These are phyloP conservation scores for Candida tropicalis DNA, from an alignment of 1,139 yeast species.

Conservation along the genomic window DNA sequence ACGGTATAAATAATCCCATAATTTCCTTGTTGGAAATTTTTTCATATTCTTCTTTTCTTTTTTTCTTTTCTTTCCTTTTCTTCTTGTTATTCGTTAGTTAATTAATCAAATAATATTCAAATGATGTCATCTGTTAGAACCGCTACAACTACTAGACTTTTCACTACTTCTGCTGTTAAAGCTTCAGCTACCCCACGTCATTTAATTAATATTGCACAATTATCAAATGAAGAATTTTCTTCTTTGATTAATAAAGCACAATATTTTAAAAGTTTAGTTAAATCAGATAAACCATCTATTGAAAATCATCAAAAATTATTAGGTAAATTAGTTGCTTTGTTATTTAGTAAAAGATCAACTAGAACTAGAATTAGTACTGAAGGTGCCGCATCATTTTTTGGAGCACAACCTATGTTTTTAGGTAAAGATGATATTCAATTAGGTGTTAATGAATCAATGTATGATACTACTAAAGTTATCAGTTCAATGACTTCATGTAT, in stretches of 20 bases:
- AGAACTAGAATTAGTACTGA: conserved; percentile 93
- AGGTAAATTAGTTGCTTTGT: conserved; percentile 81
- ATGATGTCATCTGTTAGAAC: conserved; percentile 15
- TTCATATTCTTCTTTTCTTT: not conserved
- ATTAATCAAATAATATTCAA: not conserved
- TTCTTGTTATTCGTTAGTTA: not conserved
- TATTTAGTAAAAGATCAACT: conserved; percentile 90
- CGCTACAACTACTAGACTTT: conserved; percentile 12
- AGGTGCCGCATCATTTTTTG: conserved; percentile 91
- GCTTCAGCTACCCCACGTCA: conserved; percentile 54
- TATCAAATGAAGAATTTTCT: conserved; percentile 67
- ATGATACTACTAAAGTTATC: conserved; percentile 85
- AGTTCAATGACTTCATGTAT: conserved; percentile 95
- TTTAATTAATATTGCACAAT: conserved; percentile 75
- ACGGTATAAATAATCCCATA: conserved; percentile 5
- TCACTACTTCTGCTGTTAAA: conserved; percentile 15
- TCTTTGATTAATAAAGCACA: conserved; percentile 70
- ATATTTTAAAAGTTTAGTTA: conserved; percentile 58
- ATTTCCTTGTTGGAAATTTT: not conserved
- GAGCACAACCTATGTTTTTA: conserved; percentile 94
- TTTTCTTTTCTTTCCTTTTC: not conserved
- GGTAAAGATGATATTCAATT: conserved; percentile 96
- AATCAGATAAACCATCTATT: conserved; percentile 41
- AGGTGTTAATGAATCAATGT: conserved; percentile 89
- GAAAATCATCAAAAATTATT: conserved; percentile 58